Evolutionary conservation across 164 flowering plant genomes (phyloP), one percentile per base, ranked within the genome.

Genomic region (Liriodendron chinense): DNA sequence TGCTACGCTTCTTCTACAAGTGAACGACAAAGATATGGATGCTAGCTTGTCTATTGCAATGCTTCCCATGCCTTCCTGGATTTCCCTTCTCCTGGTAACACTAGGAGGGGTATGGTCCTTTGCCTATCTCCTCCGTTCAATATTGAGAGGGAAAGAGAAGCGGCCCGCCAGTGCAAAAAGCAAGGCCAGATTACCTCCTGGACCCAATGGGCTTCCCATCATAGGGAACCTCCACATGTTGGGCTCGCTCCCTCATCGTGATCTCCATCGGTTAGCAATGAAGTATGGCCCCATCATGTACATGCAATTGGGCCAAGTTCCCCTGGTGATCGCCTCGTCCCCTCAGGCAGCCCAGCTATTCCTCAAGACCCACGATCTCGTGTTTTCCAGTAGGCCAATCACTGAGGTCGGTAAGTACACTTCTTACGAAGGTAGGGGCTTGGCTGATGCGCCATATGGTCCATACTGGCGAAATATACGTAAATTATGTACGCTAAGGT

Each of bases 361-460:
- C 77, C 82, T 80, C 70, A 80, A 80, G 75, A 76, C 80, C 4
- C 80, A 80, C n/a, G 83, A 78, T 65, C 20, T 68, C 2, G 56
- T 65, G 14, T 78, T 74, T 9, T 81, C 83, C 2, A 76, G 82
- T 70, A 9, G 83, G 18, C 83, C 83, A 0, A 8, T 20, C 12
- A 4, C 23, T 2, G 49, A 71, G 68, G 77, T 75, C 0, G 71
- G 75, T 0, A 43, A 79, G 26, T 65, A 75, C 74, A 20, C 77
- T 9, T n/a, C 62, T 4, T 81, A 75, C 20, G 77, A 74, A 0
- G 7, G 24, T 1, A 72, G 66, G 23, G 80, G 69, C 72, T 3
- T 84, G 65, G 21, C 24, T 10, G 71, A 77, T 28, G 1, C 76
- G 0, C 23, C 73, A 12, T 81, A 84, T 25, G 84, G 86, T 20